A percentile compares a stretch with the other conserved stretches of the same genome.
These are phyloP conservation scores for Vitis riparia DNA, from an alignment of 164 flowering plant species.

Conservation along the genomic window DNA sequence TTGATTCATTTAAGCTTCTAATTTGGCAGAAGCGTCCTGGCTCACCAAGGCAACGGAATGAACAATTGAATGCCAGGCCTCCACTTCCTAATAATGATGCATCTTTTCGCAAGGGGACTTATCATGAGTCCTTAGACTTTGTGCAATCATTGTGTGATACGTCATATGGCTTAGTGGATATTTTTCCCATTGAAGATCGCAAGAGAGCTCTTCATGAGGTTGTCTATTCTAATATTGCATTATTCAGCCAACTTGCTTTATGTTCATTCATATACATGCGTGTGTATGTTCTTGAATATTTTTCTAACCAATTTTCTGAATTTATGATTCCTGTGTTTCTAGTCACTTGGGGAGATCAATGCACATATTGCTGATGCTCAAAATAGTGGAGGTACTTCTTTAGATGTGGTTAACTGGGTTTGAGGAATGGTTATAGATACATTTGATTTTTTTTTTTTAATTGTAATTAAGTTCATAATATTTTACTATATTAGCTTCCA, in stretches of 20 bases:
- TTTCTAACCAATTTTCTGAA: slow-evolving; percentile 16
- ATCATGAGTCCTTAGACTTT: slow-evolving; percentile 93
- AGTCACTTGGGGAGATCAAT: slow-evolving; percentile 96
- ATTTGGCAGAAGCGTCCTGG: slow-evolving; percentile 69
- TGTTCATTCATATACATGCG: too few species aligned
- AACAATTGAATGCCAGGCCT: slow-evolving; percentile 63
- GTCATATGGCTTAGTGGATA: slow-evolving; percentile 92
- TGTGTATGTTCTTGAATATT: slow-evolving; percentile 1
- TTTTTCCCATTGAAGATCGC: slow-evolving; percentile 96
- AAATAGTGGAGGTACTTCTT: slow-evolving; percentile 77
- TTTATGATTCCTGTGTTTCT: slow-evolving; percentile 26
- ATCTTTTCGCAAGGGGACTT: slow-evolving; percentile 82
- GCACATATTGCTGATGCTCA: slow-evolving; percentile 68
- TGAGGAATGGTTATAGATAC: background rate
- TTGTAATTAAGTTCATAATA: too few species aligned
- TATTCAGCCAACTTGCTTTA: slow-evolving; percentile 1
- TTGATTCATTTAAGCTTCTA: slow-evolving; percentile 7
- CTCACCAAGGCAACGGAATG: slow-evolving; percentile 66
- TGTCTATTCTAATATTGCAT: slow-evolving; percentile 10
- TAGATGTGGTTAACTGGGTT: background rate
- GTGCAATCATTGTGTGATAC: slow-evolving; percentile 90
- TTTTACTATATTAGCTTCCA: too few species aligned
- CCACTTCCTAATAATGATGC: slow-evolving; percentile 73
- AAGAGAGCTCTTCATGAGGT: slow-evolving; percentile 96
- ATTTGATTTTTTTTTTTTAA: too few species aligned